These are phyloP conservation scores for Macadamia tetraphylla DNA, from an alignment of 164 flowering plant species.

Conservation along the genomic window DNA sequence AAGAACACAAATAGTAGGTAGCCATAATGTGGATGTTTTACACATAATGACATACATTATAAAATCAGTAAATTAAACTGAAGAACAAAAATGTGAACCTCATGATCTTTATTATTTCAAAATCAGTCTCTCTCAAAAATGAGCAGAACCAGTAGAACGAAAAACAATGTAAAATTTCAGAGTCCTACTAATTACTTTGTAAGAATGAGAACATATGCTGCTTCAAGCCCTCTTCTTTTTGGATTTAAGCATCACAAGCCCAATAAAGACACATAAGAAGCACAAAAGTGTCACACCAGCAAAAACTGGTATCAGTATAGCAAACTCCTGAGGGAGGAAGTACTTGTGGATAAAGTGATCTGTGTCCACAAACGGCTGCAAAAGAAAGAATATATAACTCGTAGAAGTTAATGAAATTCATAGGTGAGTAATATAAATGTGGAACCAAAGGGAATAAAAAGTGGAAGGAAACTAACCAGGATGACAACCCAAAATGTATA, in stretches of 20 bases:
- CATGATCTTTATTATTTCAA: not conserved
- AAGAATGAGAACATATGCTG: too few species aligned
- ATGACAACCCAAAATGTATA: slow-evolving; percentile 52
- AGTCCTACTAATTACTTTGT: too few species aligned
- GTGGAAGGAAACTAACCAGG: slow-evolving; percentile 51
- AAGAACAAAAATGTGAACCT: too few species aligned
- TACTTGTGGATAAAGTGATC: slow-evolving; percentile 88
- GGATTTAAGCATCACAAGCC: slow-evolving; percentile 80
- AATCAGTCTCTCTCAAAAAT: not conserved
- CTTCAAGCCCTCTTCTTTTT: slow-evolving; percentile 69
- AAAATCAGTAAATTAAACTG: too few species aligned
- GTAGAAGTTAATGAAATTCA: not conserved
- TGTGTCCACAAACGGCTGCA: slow-evolving; percentile 91
- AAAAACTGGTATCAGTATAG: slow-evolving; percentile 74
- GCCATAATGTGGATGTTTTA: too few species aligned
- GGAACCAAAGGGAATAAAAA: too few species aligned
- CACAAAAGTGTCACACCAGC: slow-evolving; percentile 72
- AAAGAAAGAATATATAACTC: not conserved
- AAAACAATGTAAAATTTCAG: too few species aligned
- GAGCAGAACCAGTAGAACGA: not conserved
- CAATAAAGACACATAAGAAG: slow-evolving; percentile 63
- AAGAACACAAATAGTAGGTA: too few species aligned
- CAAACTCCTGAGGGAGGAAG: slow-evolving; percentile 85
- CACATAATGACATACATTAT: too few species aligned
- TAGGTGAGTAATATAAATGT: too few species aligned